Percentiles rank a stretch among this genome's conserved stretches.
phyloP scores from a whole-genome alignment of 192 early-diverging fungal species.

The Fimicolochytrium jonesii region DNA sequence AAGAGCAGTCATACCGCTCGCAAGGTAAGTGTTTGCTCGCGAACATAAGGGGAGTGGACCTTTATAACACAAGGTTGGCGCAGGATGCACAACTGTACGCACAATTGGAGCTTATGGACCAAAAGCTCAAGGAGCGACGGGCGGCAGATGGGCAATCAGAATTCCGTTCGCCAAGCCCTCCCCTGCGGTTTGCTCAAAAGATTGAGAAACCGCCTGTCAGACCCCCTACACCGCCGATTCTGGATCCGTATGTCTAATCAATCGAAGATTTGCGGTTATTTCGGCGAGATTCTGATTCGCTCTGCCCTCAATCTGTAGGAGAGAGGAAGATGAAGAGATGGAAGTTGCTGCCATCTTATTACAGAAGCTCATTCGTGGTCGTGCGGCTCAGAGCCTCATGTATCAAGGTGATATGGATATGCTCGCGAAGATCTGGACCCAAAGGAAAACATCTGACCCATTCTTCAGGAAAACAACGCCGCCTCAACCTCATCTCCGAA shows the following conservation, averaged over 20 bases:
- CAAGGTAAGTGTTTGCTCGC: too few species aligned
- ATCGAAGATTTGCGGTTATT: too few species aligned
- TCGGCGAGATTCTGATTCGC: too few species aligned
- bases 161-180: too few species aligned
- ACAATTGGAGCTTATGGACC: conserved; percentile 49
- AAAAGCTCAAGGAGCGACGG: conserved; percentile 40
- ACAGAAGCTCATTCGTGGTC: conserved; percentile 52
- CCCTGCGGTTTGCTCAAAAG: conserved; percentile 41
- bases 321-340: conserved; percentile 41
- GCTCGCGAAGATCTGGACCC: too few species aligned
- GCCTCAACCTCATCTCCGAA: conserved; percentile 52
- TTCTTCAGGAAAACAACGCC: conserved; percentile 40
- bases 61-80: not conserved
- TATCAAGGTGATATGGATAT: conserved; percentile 39
- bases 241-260: conserved; percentile 28
- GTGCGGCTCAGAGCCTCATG: conserved; percentile 55
- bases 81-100: conserved; percentile 49
- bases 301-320: conserved; percentile 3
- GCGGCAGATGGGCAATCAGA: conserved; percentile 20
- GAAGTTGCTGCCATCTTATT: conserved; percentile 48
- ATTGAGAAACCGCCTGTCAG: conserved; percentile 52
- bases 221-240: conserved; percentile 46
- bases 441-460: too few species aligned
- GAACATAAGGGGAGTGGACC: too few species aligned
- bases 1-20: conserved; percentile 36